These are phyloP conservation scores for Kwoniella newhampshirensis DNA, from an alignment of 768 basidiomycete genomes.

Conservation along the genomic window DNA sequence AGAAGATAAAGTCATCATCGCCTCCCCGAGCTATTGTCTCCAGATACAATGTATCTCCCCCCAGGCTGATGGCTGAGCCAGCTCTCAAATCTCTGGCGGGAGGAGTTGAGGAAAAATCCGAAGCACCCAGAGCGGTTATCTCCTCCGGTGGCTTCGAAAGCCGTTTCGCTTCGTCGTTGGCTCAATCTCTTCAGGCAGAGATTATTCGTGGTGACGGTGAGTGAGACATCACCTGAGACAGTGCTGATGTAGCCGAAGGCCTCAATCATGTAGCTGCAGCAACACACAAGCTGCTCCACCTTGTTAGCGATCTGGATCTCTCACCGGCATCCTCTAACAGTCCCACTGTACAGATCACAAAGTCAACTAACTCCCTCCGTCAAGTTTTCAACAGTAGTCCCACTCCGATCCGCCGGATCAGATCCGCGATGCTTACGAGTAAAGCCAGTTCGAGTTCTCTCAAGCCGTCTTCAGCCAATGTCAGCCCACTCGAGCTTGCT, in stretches of 20 bases:
- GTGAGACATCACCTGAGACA: background rate
- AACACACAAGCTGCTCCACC: slow-evolving; percentile 40
- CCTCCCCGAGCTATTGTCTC: slow-evolving; percentile 1
- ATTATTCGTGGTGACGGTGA: slow-evolving; percentile 17
- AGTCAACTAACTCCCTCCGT: slow-evolving; percentile 29
- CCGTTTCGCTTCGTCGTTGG: slow-evolving; percentile 6
- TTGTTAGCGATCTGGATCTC: slow-evolving; percentile 33
- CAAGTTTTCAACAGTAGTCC: slow-evolving; percentile 33
- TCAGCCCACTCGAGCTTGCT: slow-evolving; percentile 46
- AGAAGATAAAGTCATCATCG: slow-evolving; percentile 14
- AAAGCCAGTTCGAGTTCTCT: slow-evolving; percentile 30
- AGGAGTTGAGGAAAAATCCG: slow-evolving; percentile 26
- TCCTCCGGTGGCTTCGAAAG: slow-evolving; percentile 14
- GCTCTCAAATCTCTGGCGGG: slow-evolving; percentile 31
- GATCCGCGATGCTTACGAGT: slow-evolving; percentile 33
- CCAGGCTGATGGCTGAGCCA: slow-evolving; percentile 8
- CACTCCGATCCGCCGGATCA: slow-evolving; percentile 42
- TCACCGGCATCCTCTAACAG: slow-evolving; percentile 28
- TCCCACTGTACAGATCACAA: slow-evolving; percentile 19
- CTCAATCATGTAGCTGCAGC: slow-evolving; percentile 39
- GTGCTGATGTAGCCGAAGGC: slow-evolving; percentile 18
- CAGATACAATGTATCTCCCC: slow-evolving; percentile 6
- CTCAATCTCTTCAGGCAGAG: background rate
- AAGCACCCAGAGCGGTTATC: background rate
- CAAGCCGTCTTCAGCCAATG: slow-evolving; percentile 15